Conservation (phyloP, 2,329 filamentous ascomycete species). For the Calonectria pauciramosa region DNA sequence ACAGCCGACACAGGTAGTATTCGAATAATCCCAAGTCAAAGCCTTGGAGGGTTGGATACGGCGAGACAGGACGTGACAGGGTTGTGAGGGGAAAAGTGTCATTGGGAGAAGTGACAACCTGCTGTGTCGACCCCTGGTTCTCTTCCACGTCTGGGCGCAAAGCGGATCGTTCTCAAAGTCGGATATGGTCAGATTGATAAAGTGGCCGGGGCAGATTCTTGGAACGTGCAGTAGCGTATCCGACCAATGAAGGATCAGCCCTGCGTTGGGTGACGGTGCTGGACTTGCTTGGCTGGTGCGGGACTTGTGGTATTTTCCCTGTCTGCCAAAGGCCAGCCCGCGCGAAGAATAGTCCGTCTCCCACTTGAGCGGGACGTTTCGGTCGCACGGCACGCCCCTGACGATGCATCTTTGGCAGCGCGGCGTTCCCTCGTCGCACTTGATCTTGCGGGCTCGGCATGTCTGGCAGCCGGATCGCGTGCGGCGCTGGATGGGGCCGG, state of each 20-base stretch:
- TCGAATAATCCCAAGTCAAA: slow-evolving; percentile 34
- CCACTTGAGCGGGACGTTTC: slow-evolving; percentile 43
- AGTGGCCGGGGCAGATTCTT: not conserved
- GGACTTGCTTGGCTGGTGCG: slow-evolving; percentile 27
- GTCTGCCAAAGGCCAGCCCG: slow-evolving; percentile 47
- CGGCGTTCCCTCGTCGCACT: slow-evolving; percentile 12
- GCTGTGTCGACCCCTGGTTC: not conserved
- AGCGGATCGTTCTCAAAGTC: slow-evolving; percentile 8
- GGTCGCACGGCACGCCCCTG: not conserved
- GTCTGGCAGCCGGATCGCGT: slow-evolving; percentile 15
- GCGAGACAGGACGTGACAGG: slow-evolving; percentile 10
- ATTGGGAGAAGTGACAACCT: not conserved
- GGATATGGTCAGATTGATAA: not conserved
- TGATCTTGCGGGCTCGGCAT: slow-evolving; percentile 12
- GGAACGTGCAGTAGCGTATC: slow-evolving; percentile 2
- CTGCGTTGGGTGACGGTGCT: not conserved
- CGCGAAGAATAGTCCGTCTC: slow-evolving; percentile 44
- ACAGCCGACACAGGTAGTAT: slow-evolving; percentile 39
- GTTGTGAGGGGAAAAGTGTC: not conserved
- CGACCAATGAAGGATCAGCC: not conserved
- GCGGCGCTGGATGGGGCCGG: not conserved
- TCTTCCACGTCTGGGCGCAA: not conserved
- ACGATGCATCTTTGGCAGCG: not conserved
- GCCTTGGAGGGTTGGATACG: slow-evolving; percentile 27
- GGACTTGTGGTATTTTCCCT: slow-evolving; percentile 47